Evolutionary conservation across 2,329 filamentous ascomycete genomes (phyloP), one percentile per base, ranked within the genome.

Genomic region (Fonsecaea erecta): DNA sequence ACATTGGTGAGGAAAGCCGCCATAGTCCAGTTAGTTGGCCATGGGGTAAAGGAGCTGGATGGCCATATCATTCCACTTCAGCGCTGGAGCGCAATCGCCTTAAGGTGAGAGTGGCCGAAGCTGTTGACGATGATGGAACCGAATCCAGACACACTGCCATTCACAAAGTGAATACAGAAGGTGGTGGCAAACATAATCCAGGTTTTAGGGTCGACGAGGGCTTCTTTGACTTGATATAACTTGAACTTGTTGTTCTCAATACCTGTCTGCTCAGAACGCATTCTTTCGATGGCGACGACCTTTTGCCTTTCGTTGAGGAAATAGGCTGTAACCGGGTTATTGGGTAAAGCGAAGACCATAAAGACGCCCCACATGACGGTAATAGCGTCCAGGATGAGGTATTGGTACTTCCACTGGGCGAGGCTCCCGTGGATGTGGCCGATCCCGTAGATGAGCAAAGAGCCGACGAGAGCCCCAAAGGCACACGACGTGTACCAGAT

Each of bases 181-280:
- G 69, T 56, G 48, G 72, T 65, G 59, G 69, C 64, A 32, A 52
- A 70, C 37, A 70, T 64, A 1, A 73, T 57, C 72, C 72, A 74
- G 0, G 81, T 79, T 61, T 83, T 80, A 1, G 79, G 75, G 35
- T 83, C 78, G 8, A 48, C 57, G 55, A 83, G 75, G 3, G 77
- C 77, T 72, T 85, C 83, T 21, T 75, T 63, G 9, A 82, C 74
- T 60, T 85, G 83, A 5, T 74, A 67, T 26, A 70, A 70, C 68
- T 85, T 84, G 73, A 84, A 81, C 43, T 79, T 75, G 58, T 82
- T 81, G 72, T 82, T 82, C 52, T 83, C 79, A 14, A 84, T 81
- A 5, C 83, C 83, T 1, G 80, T 84, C 54, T 81, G 78, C 46
- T 83, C 82, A 40, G 75, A 75, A 2, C 79, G 74, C 0, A 84